Evolutionary conservation across 2,329 filamentous ascomycete species (phyloP).

Genomic region (Alternaria atra): DNA sequence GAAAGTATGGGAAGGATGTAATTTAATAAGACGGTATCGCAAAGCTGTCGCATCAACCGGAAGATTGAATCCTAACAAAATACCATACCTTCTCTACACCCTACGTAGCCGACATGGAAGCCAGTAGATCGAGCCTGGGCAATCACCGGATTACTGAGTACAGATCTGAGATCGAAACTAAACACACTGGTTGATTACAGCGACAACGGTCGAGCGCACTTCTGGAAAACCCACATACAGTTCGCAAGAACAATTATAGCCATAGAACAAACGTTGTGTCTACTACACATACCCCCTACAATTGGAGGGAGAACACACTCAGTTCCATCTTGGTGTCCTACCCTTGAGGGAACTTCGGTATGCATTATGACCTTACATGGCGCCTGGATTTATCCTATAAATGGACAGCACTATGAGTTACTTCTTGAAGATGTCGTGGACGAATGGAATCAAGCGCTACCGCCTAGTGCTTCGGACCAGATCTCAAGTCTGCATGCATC

Average conservation of each 20-base stretch:
- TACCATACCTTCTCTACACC: background rate
- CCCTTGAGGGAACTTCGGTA: background rate
- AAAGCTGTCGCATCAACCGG: background rate
- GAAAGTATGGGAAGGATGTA: background rate
- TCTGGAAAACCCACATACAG: background rate
- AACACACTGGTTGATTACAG: background rate
- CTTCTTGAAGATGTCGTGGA: accelerated
- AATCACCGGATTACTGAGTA: background rate
- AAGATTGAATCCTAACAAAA: accelerated
- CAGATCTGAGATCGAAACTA: background rate
- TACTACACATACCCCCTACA: background rate
- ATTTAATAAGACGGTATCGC: accelerated
- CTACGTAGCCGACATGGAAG: background rate
- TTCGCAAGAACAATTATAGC: background rate
- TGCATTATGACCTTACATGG: accelerated
- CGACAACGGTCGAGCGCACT: background rate
- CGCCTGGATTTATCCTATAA: accelerated
- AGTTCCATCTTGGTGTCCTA: background rate
- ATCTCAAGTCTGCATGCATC: accelerated
- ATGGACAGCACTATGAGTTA: accelerated
- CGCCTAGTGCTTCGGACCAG: accelerated
- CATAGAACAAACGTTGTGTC: background rate
- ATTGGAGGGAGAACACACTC: background rate
- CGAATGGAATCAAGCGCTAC: background rate
- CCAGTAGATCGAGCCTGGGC: background rate